These are phyloP conservation scores for Solanum raphanifolium DNA, from an alignment of 257 asterid species.

Conservation along the genomic window DNA sequence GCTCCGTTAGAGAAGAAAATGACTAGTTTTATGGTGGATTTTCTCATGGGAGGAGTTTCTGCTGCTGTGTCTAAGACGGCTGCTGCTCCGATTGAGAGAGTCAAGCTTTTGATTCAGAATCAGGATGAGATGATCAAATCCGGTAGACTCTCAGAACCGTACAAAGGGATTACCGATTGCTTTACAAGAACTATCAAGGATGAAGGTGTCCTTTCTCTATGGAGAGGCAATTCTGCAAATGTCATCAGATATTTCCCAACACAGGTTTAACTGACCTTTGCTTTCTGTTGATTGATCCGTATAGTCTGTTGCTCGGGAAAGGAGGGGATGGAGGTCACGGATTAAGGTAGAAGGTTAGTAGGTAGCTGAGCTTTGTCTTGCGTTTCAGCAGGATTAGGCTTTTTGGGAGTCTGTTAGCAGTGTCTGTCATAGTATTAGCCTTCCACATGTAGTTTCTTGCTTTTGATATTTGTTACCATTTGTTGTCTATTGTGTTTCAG, in stretches of 20 bases:
- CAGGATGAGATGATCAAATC: slow-evolving; percentile 20
- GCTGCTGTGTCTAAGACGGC: slow-evolving; percentile 8
- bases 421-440: no score
- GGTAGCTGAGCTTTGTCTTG: no score
- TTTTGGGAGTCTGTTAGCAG: no score
- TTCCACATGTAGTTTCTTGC: no score
- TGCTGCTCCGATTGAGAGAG: slow-evolving; percentile 4
- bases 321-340: background rate
- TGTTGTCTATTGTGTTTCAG: no score
- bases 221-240: slow-evolving; percentile 17
- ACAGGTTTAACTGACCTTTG: slow-evolving; percentile 1
- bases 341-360: background rate
- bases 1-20: slow-evolving; percentile 3
- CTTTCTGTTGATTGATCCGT: background rate
- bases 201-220: slow-evolving; percentile 15
- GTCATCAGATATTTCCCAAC: slow-evolving; percentile 13
- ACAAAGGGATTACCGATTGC: slow-evolving; percentile 17
- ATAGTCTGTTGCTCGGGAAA: no score
- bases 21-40: slow-evolving; percentile 1
- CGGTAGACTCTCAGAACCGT: slow-evolving; percentile 8
- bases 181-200: slow-evolving; percentile 14
- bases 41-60: slow-evolving; percentile 25
- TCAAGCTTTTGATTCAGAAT: slow-evolving; percentile 16
- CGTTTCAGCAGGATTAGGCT: no score
- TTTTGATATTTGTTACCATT: no score